A percentile compares a stretch with the other conserved stretches of the same genome.
These are phyloP conservation scores for Penicillium coprophilum DNA, from an alignment of 495 filamentous ascomycete species.

Conservation along the genomic window DNA sequence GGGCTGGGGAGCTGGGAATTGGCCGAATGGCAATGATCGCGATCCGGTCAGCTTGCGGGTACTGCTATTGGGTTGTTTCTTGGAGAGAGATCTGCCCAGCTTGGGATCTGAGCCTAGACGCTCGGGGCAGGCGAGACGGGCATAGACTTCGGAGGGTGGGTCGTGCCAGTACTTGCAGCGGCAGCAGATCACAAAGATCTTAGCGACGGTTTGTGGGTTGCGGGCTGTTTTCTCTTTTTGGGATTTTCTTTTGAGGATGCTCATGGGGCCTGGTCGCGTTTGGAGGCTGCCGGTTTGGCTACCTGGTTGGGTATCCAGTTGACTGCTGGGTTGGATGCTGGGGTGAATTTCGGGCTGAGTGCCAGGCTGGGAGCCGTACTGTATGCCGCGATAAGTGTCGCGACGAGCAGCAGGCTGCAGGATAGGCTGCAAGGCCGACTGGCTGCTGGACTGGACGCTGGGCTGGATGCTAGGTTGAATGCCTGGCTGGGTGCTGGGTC, in stretches of 20 bases:
- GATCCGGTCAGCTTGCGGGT: slow-evolving; percentile 9
- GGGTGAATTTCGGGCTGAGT: background rate
- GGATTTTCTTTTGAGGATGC: slow-evolving; percentile 12
- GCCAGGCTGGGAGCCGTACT: background rate
- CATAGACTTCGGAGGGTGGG: slow-evolving; percentile 71
- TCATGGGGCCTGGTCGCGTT: slow-evolving; percentile 4
- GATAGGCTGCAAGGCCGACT: background rate
- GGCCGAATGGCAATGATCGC: slow-evolving; percentile 1
- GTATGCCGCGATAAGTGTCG: background rate
- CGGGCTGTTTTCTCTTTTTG: slow-evolving; percentile 21
- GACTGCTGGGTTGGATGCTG: background rate
- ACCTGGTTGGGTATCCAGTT: background rate
- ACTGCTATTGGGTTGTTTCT: slow-evolving; percentile 12
- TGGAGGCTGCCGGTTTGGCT: slow-evolving; percentile 1
- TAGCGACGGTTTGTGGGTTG: slow-evolving; percentile 57
- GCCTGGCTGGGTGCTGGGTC: background rate
- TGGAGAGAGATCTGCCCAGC: slow-evolving; percentile 15
- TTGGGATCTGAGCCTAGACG: slow-evolving; percentile 46
- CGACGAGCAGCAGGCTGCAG: background rate
- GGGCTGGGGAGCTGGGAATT: slow-evolving; percentile 4
- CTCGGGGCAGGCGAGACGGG: slow-evolving; percentile 67
- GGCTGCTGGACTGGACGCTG: background rate
- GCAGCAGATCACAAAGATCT: slow-evolving; percentile 80
- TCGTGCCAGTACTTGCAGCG: slow-evolving; percentile 81
- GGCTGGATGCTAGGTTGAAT: background rate